These are phyloP conservation scores for Irpex sp. DNA, from an alignment of 1,284 basidiomycete species.

Conservation along the genomic window DNA sequence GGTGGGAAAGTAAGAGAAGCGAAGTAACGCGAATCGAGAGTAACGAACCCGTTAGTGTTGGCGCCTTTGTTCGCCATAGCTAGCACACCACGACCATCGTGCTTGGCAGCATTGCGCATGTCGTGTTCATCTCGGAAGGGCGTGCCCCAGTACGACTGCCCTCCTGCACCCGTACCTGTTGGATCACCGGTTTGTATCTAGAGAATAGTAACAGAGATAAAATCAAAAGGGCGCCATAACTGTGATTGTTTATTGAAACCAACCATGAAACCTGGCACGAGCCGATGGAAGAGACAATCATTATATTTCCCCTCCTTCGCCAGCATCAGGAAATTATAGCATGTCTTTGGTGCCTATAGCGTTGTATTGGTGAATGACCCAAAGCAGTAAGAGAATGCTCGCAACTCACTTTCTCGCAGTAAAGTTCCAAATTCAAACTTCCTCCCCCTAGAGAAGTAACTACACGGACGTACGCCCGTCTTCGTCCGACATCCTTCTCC, in stretches of 20 bases:
- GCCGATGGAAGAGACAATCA: slow-evolving; percentile 84
- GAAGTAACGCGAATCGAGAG: background rate
- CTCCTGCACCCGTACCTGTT: slow-evolving; percentile 92
- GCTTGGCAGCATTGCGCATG: slow-evolving; percentile 80
- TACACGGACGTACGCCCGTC: slow-evolving; percentile 87
- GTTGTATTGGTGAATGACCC: background rate
- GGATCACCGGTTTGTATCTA: slow-evolving; percentile 96
- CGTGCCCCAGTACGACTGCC: slow-evolving; percentile 92
- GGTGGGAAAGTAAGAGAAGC: background rate
- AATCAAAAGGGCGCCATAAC: background rate
- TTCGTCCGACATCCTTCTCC: slow-evolving; percentile 89
- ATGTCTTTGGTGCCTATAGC: slow-evolving; percentile 87
- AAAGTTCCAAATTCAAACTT: slow-evolving; percentile 88
- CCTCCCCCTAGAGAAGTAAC: slow-evolving; percentile 86
- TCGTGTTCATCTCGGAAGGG: slow-evolving; percentile 93
- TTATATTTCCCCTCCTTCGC: slow-evolving; percentile 90
- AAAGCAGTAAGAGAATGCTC: background rate
- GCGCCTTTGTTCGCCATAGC: slow-evolving; percentile 94
- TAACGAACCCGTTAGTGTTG: slow-evolving; percentile 71
- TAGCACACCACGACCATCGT: slow-evolving; percentile 76
- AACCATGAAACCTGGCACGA: slow-evolving; percentile 98
- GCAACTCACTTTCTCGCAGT: slow-evolving; percentile 75
- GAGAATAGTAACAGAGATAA: background rate
- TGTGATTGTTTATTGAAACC: slow-evolving; percentile 15
- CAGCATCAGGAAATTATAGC: slow-evolving; percentile 96